Base-by-base conservation (phyloP, 1,139 yeast genomes). In the Zygosaccharomyces sapae region DNA sequence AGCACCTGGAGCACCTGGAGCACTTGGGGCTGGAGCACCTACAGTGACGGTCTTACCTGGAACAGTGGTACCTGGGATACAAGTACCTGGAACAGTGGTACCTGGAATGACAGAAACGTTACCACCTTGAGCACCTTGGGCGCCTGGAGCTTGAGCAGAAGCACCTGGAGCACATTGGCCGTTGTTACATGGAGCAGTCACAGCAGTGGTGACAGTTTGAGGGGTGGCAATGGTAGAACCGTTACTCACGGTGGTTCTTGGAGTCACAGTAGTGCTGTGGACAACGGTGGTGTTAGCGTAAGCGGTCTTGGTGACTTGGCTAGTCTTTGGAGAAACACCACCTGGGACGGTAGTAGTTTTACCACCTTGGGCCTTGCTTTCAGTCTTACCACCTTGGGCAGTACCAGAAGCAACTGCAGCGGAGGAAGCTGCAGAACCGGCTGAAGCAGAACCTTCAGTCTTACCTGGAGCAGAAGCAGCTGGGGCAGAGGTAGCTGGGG, bases 221-320 rank as follows among this genome's bases (percentile, higher is more conserved):
- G 31, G 31, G n/a, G 31, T 27, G 10, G 31, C 31, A 27, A 27
- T 27, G 10, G 40, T 37, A 67, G 75, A 52, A 69, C 70, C 48
- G 68, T 70, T 43, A 59, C 52, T 70, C 75, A 47, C 68, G 40
- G 43, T 38, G 18, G 47, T 51, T 10, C 36, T 39, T 46, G 54
- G 50, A 24, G 46, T 33, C 18, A 37, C 40, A 10, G 40, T 37
- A 12, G 40, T 37, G 19, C 40, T 37, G 40, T n/a, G 20, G 19
- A 37, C 31, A n/a, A 37, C 40, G 18, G 40, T 37, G 31, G 40
- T 37, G 31, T 20, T 24, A 10, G 40, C 40, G 3, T 37, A 30
- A 12, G 40, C 40, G 12, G 40, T 37, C 31, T 37, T 37, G 33
- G 40, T 37, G 13, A 37, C 40, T 19, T 37, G 25, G 18, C 40